Evolutionary conservation across 1,139 yeast genomes (phyloP).

Genomic region (Trichomonascaceae sp.): DNA sequence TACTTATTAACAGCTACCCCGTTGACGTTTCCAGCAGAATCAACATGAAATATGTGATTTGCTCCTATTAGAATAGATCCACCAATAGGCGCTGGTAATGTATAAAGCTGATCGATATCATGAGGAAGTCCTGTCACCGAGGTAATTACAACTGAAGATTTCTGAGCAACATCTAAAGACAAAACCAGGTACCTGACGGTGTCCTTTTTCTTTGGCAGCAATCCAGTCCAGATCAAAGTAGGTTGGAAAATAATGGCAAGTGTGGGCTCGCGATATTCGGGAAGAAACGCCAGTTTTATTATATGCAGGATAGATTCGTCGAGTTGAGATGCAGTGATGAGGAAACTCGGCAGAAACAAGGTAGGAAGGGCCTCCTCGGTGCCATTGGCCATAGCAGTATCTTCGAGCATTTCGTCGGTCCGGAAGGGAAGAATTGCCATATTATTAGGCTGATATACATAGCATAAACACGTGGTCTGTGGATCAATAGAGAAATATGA

Average conservation of each 20-base stretch:
- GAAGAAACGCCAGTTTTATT: conserved; percentile 60
- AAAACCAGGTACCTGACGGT: conserved; percentile 53
- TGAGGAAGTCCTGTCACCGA: conserved; percentile 64
- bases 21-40: conserved; percentile 68
- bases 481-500: conserved; percentile 64
- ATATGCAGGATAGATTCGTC: conserved; percentile 57
- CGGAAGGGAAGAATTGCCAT: conserved; percentile 70
- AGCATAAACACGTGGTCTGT: conserved; percentile 51
- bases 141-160: conserved; percentile 60
- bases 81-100: conserved; percentile 61
- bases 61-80: conserved; percentile 71
- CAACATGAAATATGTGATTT: conserved; percentile 73
- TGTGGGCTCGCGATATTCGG: conserved; percentile 75
- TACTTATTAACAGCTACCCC: conserved; percentile 56
- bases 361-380: conserved; percentile 14
- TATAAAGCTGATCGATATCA: conserved; percentile 59
- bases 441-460: conserved; percentile 58
- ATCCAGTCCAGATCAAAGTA: conserved; percentile 71
- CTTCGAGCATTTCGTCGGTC: conserved; percentile 35
- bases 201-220: conserved; percentile 53
- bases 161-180: conserved; percentile 59
- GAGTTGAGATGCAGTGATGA: conserved; percentile 52
- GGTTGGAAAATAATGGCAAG: conserved; percentile 64
- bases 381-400: conserved; percentile 10
- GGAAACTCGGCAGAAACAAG: conserved; percentile 34